phyloP scores from a whole-genome alignment of 495 filamentous ascomycete species.

The Podospora tetraspora region DNA sequence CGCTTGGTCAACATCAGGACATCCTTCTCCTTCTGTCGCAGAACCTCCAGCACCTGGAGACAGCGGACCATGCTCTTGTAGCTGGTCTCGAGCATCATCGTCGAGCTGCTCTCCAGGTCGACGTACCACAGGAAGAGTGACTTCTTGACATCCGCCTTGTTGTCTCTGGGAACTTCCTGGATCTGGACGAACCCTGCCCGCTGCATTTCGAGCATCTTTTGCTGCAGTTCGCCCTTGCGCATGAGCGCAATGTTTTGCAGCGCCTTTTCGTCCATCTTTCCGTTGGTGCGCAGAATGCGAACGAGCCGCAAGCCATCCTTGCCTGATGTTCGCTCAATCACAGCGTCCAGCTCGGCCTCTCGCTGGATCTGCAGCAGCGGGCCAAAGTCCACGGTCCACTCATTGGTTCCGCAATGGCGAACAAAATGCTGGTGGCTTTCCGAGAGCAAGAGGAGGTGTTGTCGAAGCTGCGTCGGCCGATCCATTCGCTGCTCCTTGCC shows the following conservation, averaged over 20 bases:
- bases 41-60: slow-evolving; percentile 67
- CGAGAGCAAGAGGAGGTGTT: slow-evolving; percentile 69
- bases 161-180: slow-evolving; percentile 87
- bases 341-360: slow-evolving; percentile 68
- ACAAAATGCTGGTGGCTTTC: slow-evolving; percentile 67
- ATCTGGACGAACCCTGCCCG: slow-evolving; percentile 75
- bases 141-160: slow-evolving; percentile 64
- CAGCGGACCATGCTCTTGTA: slow-evolving; percentile 88
- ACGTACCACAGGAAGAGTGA: slow-evolving; percentile 90
- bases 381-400: slow-evolving; percentile 77
- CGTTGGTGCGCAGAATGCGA: slow-evolving; percentile 75
- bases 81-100: slow-evolving; percentile 62
- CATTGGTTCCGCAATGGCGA: slow-evolving; percentile 54
- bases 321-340: slow-evolving; percentile 71
- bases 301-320: slow-evolving; percentile 67
- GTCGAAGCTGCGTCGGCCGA: slow-evolving; percentile 57
- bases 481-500: slow-evolving; percentile 37
- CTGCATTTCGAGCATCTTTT: slow-evolving; percentile 75
- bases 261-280: slow-evolving; percentile 87
- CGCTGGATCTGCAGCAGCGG: slow-evolving; percentile 61
- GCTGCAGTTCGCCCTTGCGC: slow-evolving; percentile 72
- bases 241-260: slow-evolving; percentile 68
- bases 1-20: slow-evolving; percentile 73
- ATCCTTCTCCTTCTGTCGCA: slow-evolving; percentile 58
- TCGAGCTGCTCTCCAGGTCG: slow-evolving; percentile 63